These are phyloP conservation scores for Ogataea allantospora DNA, from an alignment of 805 yeast species.

Conservation along the genomic window DNA sequence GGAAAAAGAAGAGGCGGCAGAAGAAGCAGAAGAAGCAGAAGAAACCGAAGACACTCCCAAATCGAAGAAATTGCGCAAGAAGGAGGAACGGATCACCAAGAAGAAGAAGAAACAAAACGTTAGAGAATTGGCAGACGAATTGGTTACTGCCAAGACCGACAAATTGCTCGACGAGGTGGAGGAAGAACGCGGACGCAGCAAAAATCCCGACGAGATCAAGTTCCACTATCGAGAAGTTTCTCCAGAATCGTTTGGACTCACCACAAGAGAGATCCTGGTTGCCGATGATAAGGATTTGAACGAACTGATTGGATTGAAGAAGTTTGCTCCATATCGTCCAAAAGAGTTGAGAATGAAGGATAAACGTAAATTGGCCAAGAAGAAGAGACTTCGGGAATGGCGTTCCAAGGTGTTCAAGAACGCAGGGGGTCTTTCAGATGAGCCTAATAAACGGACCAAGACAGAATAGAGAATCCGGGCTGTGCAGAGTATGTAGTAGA, in stretches of 20 bases:
- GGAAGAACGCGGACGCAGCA: constrained; percentile 60
- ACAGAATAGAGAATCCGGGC: too few relatives aligned
- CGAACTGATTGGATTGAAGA: constrained; percentile 82
- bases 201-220: constrained; percentile 44
- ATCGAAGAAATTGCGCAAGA: constrained; percentile 53
- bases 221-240: constrained; percentile 93
- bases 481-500: too few relatives aligned
- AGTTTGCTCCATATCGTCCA: constrained; percentile 89
- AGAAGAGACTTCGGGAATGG: constrained; percentile 85
- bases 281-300: constrained; percentile 89
- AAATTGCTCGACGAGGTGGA: constrained; percentile 69
- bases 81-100: constrained; percentile 50
- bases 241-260: constrained; percentile 87
- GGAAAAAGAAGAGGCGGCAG: constrained; percentile 26
- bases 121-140: constrained; percentile 66
- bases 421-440: constrained; percentile 47
- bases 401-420: constrained; percentile 73
- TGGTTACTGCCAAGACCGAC: constrained; percentile 72
- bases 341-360: constrained; percentile 71
- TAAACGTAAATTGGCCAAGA: constrained; percentile 78
- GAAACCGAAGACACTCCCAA: too few relatives aligned
- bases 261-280: constrained; percentile 79
- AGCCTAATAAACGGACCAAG: too few relatives aligned
- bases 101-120: constrained; percentile 63
- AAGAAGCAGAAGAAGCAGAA: constrained; percentile 26